Evolutionary conservation across 495 filamentous ascomycete species (phyloP).

Genomic region (Podospora sp.): DNA sequence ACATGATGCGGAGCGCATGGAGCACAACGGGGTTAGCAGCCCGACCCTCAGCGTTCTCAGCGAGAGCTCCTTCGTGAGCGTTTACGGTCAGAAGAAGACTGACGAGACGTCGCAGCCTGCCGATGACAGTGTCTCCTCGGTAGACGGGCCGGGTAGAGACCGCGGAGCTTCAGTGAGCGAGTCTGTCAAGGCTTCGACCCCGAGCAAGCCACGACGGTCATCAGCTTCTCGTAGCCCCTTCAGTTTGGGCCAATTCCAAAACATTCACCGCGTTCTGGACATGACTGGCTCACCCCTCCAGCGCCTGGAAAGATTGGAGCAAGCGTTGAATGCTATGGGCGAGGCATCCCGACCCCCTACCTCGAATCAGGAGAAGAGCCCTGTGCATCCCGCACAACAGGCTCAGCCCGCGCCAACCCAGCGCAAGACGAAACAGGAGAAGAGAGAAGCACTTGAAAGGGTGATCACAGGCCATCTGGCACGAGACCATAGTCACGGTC

Average conservation of each 20-base stretch:
- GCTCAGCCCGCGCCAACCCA: slow-evolving; percentile 25
- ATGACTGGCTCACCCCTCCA: slow-evolving; percentile 43
- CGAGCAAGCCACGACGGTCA: slow-evolving; percentile 21
- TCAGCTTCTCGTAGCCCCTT: slow-evolving; percentile 25
- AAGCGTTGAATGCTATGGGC: slow-evolving; percentile 22
- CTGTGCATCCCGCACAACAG: slow-evolving; percentile 25
- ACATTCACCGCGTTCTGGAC: slow-evolving; percentile 46
- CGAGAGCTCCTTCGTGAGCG: slow-evolving; percentile 75
- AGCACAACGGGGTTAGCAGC: slow-evolving; percentile 50
- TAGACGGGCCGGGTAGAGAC: slow-evolving; percentile 34
- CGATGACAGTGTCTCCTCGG: slow-evolving; percentile 25
- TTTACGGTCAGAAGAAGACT: slow-evolving; percentile 56
- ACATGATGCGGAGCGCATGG: slow-evolving; percentile 34
- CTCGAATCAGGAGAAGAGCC: slow-evolving; percentile 28
- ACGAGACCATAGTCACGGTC: slow-evolving; percentile 34
- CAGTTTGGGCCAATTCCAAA: slow-evolving; percentile 38
- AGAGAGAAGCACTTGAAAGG: slow-evolving; percentile 44
- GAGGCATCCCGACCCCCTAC: slow-evolving; percentile 31
- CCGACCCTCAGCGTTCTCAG: slow-evolving; percentile 76
- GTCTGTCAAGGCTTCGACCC: slow-evolving; percentile 23
- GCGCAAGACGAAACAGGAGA: slow-evolving; percentile 41
- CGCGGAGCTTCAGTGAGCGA: slow-evolving; percentile 22
- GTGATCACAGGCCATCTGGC: slow-evolving; percentile 41
- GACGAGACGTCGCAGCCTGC: slow-evolving; percentile 29
- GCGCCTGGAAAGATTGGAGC: slow-evolving; percentile 42